Evolutionary conservation across 2,329 filamentous ascomycete genomes (phyloP).

Genomic region (Aschersonia sp.): DNA sequence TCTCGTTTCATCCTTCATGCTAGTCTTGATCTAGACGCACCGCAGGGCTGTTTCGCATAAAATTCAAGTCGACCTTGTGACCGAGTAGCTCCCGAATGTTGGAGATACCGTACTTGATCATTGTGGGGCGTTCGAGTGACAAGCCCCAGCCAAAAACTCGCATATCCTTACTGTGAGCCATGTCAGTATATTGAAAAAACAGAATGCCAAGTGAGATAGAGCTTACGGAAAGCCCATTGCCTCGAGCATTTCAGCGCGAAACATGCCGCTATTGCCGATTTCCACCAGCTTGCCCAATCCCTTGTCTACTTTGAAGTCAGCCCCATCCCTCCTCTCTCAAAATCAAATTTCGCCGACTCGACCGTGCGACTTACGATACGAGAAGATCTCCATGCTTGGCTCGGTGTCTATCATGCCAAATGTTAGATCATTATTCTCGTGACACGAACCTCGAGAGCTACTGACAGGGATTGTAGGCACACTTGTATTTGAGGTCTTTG

Average conservation of each 20-base stretch:
- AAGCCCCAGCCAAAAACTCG: constrained; percentile 90
- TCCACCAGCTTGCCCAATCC: constrained; percentile 86
- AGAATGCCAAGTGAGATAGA: neutral
- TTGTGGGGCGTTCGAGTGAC: constrained; percentile 84
- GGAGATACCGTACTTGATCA: constrained; percentile 86
- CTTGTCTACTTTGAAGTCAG: constrained; percentile 30
- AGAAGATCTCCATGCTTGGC: constrained; percentile 96
- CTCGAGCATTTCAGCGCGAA: constrained; percentile 93
- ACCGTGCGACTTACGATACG: constrained; percentile 39
- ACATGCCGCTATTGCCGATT: constrained; percentile 98
- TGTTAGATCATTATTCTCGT: neutral
- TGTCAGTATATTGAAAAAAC: neutral
- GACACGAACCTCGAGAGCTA: neutral
- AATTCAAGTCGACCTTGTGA: constrained; percentile 88
- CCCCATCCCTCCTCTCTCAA: neutral
- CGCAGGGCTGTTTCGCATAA: constrained; percentile 83
- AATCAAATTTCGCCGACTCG: neutral
- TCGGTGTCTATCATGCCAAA: constrained; percentile 49
- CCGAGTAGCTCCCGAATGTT: constrained; percentile 89
- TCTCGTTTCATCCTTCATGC: neutral
- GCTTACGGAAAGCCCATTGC: constrained; percentile 67
- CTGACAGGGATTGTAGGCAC: constrained; percentile 35
- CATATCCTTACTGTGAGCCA: constrained; percentile 48
- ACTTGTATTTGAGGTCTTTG: constrained; percentile 76
- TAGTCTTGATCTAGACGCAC: constrained; percentile 80